phyloP scores from a whole-genome alignment of 495 filamentous ascomycete genomes.

The Platismatia glauca region DNA sequence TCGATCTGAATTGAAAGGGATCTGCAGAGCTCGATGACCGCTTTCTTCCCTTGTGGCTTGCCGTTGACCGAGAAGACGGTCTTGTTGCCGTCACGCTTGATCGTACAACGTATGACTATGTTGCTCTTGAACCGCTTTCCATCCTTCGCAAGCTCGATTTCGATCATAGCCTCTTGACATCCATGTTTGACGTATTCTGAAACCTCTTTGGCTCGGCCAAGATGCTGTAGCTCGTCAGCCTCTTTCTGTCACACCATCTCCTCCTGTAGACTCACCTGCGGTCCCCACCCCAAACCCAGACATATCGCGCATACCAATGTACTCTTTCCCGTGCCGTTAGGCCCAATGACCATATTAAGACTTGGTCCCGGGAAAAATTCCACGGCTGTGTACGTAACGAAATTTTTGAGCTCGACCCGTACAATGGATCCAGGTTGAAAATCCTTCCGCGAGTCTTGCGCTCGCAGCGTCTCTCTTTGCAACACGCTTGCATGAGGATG shows the following conservation, averaged over 20 bases:
- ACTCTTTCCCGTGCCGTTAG: constrained; percentile 96
- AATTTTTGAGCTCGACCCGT: constrained; percentile 76
- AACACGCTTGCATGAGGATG: constrained; percentile 1
- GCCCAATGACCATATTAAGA: constrained; percentile 97
- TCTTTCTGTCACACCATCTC: neutral
- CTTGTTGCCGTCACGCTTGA: constrained; percentile 73
- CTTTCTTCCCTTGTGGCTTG: constrained; percentile 43
- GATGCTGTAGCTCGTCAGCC: constrained; percentile 39
- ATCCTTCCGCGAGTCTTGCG: constrained; percentile 10
- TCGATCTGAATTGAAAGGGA: constrained; percentile 84
- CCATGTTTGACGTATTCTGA: constrained; percentile 94
- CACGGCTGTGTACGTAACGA: constrained; percentile 88
- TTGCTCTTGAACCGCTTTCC: constrained; percentile 45
- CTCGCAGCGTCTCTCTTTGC: constrained; percentile 17
- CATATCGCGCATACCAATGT: constrained; percentile 97
- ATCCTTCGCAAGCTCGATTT: constrained; percentile 71
- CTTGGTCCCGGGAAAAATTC: constrained; percentile 86
- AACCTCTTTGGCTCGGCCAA: constrained; percentile 78
- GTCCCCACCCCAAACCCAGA: constrained; percentile 76
- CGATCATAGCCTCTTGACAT: constrained; percentile 63
- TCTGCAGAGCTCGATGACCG: constrained; percentile 54
- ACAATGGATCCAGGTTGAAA: constrained; percentile 82
- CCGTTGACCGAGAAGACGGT: constrained; percentile 65
- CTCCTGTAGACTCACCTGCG: constrained; percentile 39
- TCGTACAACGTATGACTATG: constrained; percentile 61